Conservation (phyloP, 805 yeast genomes). For the Candida ponderosae region DNA sequence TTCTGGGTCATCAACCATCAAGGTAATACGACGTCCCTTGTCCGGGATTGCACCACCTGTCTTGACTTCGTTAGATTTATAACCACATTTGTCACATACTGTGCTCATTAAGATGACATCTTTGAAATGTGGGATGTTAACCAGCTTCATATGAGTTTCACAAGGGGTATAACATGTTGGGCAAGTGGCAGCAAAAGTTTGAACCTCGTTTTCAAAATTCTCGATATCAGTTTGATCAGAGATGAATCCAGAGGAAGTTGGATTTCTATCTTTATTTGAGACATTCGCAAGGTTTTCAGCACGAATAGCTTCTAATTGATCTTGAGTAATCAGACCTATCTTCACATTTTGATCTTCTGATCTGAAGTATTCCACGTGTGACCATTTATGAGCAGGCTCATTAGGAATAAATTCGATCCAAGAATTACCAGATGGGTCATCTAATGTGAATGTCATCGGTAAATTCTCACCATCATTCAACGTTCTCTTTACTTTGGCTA, state of each 20-base stretch:
- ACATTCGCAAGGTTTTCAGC: constrained; percentile 7
- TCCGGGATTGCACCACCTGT: constrained; percentile 96
- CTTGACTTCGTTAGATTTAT: constrained; percentile 94
- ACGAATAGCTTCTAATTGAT: constrained; percentile 39
- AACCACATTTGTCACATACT: constrained; percentile 86
- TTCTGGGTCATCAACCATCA: constrained; percentile 73
- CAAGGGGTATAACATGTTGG: constrained; percentile 80
- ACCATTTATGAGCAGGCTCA: constrained; percentile 86
- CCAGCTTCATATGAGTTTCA: constrained; percentile 94
- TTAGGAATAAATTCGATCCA: constrained; percentile 90
- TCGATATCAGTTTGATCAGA: constrained; percentile 76
- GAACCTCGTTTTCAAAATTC: constrained; percentile 84
- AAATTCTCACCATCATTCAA: constrained; percentile 61
- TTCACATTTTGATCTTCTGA: constrained; percentile 82
- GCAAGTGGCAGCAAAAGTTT: constrained; percentile 86
- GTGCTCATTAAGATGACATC: constrained; percentile 97
- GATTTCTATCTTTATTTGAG: constrained; percentile 13
- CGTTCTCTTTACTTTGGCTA: constrained; percentile 49
- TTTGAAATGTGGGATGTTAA: constrained; percentile 95
- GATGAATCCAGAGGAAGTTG: constrained; percentile 48
- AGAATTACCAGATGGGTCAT: constrained; percentile 96
- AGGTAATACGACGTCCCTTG: constrained; percentile 66
- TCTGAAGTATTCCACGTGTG: constrained; percentile 72
- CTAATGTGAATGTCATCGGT: constrained; percentile 73
- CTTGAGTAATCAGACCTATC: constrained; percentile 67